phyloP scores from a whole-genome alignment of 139 green algal species.

The Klebsormidium nitens region DNA sequence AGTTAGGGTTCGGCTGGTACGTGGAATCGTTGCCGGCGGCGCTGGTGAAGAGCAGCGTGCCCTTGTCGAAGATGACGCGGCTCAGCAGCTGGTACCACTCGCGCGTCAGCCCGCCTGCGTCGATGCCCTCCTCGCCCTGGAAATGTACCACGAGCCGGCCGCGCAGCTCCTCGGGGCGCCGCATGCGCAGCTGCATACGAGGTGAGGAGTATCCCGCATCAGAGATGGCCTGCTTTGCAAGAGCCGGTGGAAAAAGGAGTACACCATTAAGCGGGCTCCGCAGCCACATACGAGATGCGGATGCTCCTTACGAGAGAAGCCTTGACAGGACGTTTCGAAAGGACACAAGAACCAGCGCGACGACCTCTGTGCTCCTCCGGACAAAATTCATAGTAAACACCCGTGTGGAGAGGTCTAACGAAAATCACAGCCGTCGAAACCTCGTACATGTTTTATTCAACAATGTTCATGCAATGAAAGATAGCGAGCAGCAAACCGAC shows the following conservation, averaged over 20 bases:
- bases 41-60: conserved; percentile 35
- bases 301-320: not conserved
- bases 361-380: too few relatives aligned
- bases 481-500: too few relatives aligned
- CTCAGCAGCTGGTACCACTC: conserved; percentile 97
- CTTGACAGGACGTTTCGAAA: too few relatives aligned
- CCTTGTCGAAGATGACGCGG: conserved; percentile 83
- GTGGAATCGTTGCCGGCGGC: conserved; percentile 59
- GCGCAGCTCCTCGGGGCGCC: conserved; percentile 72
- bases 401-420: not conserved
- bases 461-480: conserved; percentile 1
- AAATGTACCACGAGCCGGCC: conserved; percentile 53
- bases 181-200: conserved; percentile 69
- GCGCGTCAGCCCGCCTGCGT: conserved; percentile 87
- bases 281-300: not conserved
- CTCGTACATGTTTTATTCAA: not conserved
- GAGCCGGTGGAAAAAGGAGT: not conserved
- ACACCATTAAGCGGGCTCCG: not conserved
- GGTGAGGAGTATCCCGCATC: not conserved
- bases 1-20: conserved; percentile 97
- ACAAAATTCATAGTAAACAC: too few relatives aligned
- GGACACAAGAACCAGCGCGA: too few relatives aligned
- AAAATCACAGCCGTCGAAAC: not conserved
- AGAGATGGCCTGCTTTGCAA: not conserved
- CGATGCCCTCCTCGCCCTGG: conserved; percentile 91